Evolutionary conservation across 306 rosid species (phyloP).

Genomic region (Rosa persica): DNA sequence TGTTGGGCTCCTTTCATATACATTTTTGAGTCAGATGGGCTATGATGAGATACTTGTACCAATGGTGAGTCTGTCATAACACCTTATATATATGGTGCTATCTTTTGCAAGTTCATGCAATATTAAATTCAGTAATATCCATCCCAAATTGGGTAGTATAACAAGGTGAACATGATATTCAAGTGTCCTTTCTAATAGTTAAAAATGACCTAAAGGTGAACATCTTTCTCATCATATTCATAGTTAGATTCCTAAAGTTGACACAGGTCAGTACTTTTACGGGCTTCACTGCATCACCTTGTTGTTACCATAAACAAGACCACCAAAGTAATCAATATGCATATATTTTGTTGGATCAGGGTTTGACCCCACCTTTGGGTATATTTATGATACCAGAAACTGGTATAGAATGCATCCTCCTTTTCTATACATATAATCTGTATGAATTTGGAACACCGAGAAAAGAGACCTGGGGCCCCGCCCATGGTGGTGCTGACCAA

Average conservation of each 20-base stretch:
- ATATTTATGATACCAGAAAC: too few relatives aligned
- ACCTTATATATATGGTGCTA: background rate
- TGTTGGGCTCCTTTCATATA: slow-evolving; percentile 87
- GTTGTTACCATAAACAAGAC: too few relatives aligned
- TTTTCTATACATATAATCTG: too few relatives aligned
- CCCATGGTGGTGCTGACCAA: too few relatives aligned
- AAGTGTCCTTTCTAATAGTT: background rate
- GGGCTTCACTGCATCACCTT: too few relatives aligned
- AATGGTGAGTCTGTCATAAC: slow-evolving; percentile 54
- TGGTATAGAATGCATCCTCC: too few relatives aligned
- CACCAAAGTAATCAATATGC: too few relatives aligned
- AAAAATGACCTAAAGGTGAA: background rate
- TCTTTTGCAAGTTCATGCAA: background rate
- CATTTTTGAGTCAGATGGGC: slow-evolving; percentile 56
- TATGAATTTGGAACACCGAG: too few relatives aligned
- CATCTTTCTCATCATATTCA: background rate
- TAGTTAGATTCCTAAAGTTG: background rate
- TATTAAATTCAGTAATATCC: background rate
- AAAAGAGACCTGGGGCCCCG: too few relatives aligned
- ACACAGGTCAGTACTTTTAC: background rate
- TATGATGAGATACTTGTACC: slow-evolving; percentile 86
- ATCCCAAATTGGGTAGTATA: background rate
- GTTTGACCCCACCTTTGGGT: too few relatives aligned
- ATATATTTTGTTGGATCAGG: too few relatives aligned
- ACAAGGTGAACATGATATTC: background rate